Evolutionary conservation across 306 rosid genomes (phyloP).

Genomic region (Quercus suber): DNA sequence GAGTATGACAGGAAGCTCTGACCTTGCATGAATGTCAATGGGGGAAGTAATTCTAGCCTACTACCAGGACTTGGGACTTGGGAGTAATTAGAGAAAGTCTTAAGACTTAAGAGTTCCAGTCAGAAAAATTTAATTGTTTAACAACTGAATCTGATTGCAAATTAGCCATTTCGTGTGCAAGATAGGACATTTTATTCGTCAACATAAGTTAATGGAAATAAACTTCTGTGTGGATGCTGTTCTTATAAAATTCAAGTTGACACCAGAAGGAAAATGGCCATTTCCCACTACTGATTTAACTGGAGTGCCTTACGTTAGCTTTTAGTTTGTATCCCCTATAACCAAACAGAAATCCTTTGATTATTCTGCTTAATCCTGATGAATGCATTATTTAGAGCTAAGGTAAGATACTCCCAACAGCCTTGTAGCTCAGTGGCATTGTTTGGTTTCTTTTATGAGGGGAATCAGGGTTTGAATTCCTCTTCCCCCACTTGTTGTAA

Average conservation of each 20-base stretch:
- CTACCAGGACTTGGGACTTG: not conserved
- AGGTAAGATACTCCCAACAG: no score
- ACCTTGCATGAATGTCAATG: not conserved
- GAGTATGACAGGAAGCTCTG: not conserved
- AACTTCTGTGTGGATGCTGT: not conserved
- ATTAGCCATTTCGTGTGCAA: not conserved
- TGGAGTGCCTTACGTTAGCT: not conserved
- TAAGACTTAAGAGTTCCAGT: not conserved
- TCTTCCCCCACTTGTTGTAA: no score
- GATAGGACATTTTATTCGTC: not conserved
- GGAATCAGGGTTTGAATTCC: no score
- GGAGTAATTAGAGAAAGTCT: not conserved
- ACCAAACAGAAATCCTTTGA: not conserved
- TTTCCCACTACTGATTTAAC: not conserved
- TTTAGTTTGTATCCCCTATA: not conserved
- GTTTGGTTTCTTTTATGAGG: no score
- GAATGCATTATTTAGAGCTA: not conserved
- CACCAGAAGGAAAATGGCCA: not conserved
- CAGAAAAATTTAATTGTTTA: not conserved
- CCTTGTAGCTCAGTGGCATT: no score
- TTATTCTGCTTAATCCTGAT: conserved; percentile 5
- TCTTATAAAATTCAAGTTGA: not conserved
- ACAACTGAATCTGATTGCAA: not conserved
- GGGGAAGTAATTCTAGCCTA: not conserved
- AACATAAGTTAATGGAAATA: not conserved